These are phyloP conservation scores for Henningerozyma blattae DNA, from an alignment of 805 yeast species.

Conservation along the genomic window DNA sequence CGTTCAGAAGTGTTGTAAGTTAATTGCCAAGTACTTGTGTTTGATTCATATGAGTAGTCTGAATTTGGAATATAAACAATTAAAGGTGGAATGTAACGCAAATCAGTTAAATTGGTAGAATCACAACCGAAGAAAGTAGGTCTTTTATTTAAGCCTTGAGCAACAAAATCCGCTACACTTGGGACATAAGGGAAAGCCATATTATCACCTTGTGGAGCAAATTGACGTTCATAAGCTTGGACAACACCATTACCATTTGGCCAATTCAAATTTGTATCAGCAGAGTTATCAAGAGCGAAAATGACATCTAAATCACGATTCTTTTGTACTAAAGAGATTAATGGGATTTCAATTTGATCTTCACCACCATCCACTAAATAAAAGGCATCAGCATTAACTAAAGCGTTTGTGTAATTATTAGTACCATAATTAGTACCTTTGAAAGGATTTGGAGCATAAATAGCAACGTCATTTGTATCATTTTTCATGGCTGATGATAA, in stretches of 20 bases:
- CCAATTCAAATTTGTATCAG: constrained; percentile 49
- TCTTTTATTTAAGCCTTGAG: constrained; percentile 46
- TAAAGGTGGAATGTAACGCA: constrained; percentile 53
- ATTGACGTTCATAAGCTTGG: constrained; percentile 48
- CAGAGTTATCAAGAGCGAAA: constrained; percentile 57
- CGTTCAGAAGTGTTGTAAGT: constrained; percentile 48
- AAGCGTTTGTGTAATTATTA: constrained; percentile 21
- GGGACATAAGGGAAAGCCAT: constrained; percentile 78
- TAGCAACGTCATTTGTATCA: constrained; percentile 54
- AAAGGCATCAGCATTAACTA: constrained; percentile 32
- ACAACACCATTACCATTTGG: constrained; percentile 57
- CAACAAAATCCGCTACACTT: constrained; percentile 46
- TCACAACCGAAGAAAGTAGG: constrained; percentile 84
- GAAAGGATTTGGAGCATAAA: constrained; percentile 66
- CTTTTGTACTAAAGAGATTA: constrained; percentile 47
- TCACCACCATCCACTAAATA: constrained; percentile 66
- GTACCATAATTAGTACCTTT: constrained; percentile 30
- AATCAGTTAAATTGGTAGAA: constrained; percentile 46
- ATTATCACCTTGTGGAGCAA: constrained; percentile 36
- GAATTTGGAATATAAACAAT: constrained; percentile 67
- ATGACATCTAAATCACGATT: constrained; percentile 50
- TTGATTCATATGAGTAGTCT: constrained; percentile 53
- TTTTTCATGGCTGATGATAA: constrained; percentile 10
- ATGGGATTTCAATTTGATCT: constrained; percentile 52
- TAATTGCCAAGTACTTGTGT: constrained; percentile 62